phyloP scores from a whole-genome alignment of 768 basidiomycete genomes.

The Rhodosporidiobolus sp. region DNA sequence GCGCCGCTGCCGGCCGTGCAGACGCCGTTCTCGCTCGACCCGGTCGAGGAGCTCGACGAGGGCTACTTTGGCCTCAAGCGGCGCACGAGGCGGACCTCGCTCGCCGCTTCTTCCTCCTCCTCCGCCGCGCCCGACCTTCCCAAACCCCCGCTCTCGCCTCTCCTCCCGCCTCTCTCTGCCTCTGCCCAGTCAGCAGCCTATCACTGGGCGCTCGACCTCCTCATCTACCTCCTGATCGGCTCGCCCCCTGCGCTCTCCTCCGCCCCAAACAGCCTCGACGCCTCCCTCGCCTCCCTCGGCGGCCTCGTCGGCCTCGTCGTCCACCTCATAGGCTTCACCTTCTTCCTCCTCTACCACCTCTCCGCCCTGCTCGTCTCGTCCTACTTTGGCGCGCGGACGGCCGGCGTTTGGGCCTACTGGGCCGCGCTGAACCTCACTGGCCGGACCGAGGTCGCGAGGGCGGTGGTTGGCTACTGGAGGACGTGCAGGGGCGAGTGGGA shows the following conservation, averaged over 20 bases:
- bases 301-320: slow-evolving; percentile 18
- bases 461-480: slow-evolving; percentile 13
- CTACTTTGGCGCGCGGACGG: neutral
- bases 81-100: neutral
- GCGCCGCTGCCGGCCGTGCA: neutral
- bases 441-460: slow-evolving; percentile 18
- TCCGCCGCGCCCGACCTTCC: neutral
- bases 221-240: slow-evolving; percentile 31
- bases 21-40: neutral
- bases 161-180: neutral
- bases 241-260: neutral
- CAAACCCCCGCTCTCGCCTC: no score
- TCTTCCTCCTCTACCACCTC: slow-evolving; percentile 28
- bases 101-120: neutral
- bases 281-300: slow-evolving; percentile 12
- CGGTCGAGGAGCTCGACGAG: neutral
- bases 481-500: slow-evolving; percentile 30
- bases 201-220: neutral
- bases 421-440: slow-evolving; percentile 27
- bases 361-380: slow-evolving; percentile 6
- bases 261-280: neutral
- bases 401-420: slow-evolving; percentile 17
- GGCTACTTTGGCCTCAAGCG: slow-evolving; percentile 3
- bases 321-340: slow-evolving; percentile 28
- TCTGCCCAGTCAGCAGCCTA: neutral